phyloP scores from a whole-genome alignment of 23 red algal species.

The Pyropia yezoensis region DNA sequence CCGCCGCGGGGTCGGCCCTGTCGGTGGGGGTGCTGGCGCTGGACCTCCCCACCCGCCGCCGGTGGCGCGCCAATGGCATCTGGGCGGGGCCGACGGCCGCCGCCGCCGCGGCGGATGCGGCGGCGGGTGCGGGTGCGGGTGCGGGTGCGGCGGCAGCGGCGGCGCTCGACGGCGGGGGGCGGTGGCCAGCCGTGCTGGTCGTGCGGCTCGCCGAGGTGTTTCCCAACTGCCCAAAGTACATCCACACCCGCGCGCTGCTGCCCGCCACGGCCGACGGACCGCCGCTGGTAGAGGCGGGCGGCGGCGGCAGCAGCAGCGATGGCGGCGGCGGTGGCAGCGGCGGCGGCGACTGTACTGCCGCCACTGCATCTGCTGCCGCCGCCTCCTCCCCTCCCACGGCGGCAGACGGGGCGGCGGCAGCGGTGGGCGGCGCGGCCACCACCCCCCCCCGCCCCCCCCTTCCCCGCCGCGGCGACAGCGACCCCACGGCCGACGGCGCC shows the following conservation, averaged over 20 bases:
- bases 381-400: conserved; percentile 3
- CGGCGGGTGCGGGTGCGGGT: too few species aligned
- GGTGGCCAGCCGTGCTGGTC: conserved; percentile 4
- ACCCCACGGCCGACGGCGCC: too few species aligned
- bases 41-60: conserved; percentile 27
- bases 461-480: too few species aligned
- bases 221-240: conserved; percentile 78
- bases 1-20: not conserved
- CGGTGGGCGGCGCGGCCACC: too few species aligned
- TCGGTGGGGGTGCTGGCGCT: conserved; percentile 37
- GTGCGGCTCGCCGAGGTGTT: conserved; percentile 45
- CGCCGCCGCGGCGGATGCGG: too few species aligned
- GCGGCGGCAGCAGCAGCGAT: too few species aligned
- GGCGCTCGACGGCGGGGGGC: too few species aligned
- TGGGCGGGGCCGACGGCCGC: not conserved
- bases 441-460: too few species aligned
- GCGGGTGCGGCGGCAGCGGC: too few species aligned
- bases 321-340: not conserved
- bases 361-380: conserved; percentile 4
- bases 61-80: conserved; percentile 50
- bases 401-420: not conserved
- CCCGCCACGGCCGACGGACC: too few species aligned
- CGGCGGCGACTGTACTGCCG: conserved; percentile 1
- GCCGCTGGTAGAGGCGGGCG: too few species aligned
- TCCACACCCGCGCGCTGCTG: conserved; percentile 15